Evolutionary conservation across 2,329 filamentous ascomycete species (phyloP).

Genomic region (Colletotrichum caudatum): DNA sequence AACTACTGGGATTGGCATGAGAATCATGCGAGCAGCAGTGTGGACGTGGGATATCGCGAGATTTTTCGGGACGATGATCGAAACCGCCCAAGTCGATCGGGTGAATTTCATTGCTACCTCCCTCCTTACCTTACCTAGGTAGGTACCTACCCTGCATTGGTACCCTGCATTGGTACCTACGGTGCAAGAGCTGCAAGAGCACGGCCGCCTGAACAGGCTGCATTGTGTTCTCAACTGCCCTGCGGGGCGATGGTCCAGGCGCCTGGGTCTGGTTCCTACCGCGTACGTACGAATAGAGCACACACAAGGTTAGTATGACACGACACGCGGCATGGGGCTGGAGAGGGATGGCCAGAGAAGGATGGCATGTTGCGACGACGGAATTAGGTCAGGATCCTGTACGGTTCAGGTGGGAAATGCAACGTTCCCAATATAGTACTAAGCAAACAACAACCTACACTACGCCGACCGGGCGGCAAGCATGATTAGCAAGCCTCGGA

Average conservation of each 20-base stretch:
- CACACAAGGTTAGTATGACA: constrained; percentile 6
- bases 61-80: constrained; percentile 40
- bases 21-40: constrained; percentile 34
- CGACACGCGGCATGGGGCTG: constrained; percentile 13
- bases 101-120: constrained; percentile 8
- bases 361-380: constrained; percentile 15
- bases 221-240: constrained; percentile 19
- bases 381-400: constrained; percentile 26
- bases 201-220: constrained; percentile 20
- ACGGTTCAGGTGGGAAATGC: constrained; percentile 9
- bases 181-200: background rate
- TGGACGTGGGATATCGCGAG: constrained; percentile 35
- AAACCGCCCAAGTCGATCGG: constrained; percentile 35
- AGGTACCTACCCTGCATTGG: background rate
- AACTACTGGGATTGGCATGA: constrained; percentile 16
- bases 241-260: constrained; percentile 34
- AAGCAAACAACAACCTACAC: background rate
- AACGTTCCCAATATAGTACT: constrained; percentile 10
- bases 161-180: background rate
- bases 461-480: background rate
- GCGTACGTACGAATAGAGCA: background rate
- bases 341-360: background rate
- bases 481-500: background rate
- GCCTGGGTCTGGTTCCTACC: constrained; percentile 15
- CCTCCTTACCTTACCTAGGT: background rate